Base-by-base conservation (phyloP, 1,139 yeast species). In the Suhomyces panamericanus region DNA sequence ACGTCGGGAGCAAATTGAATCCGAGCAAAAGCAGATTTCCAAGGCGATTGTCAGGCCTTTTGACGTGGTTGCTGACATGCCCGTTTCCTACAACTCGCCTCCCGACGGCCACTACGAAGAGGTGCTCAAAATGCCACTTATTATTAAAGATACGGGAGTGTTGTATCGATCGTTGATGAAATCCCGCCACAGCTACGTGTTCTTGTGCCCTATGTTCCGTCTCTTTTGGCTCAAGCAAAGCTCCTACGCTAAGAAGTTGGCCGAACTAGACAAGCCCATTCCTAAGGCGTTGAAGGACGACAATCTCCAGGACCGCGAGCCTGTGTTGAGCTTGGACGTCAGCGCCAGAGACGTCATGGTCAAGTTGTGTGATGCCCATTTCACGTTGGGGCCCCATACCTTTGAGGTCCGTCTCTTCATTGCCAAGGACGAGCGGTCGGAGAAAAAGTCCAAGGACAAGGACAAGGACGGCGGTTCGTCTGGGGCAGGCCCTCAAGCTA, bases 281-380 rank as follows among this genome's bases (percentile, higher is more conserved):
- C 63, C 68, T 6, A 63, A 59, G 41, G 48, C 55, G 13, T 52
- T 56, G 16, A 58, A 59, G 33, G 64, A 57, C 33, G 72, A 60
- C 29, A 61, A 50, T 38, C 54, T 53, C 38, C 49, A 52, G 17
- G 66, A 66, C 31, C 50, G 77, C 32, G 62, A 63, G 12, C 75
- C 85, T 31, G 70, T 78, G 32, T 63, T 75, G 39, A 70, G 75
- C 6, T 57, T 66, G 32, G 76, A 76, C 12, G 73, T 73, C 9
- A 81, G 81, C 61, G 85, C 85, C 30, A 73, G 95, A 53, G 98
- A 93, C 54, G 84, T 84, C 43, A 90, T 91, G 96, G 87, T 89
- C 47, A 89, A 89, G 59, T 68, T 93, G 47, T 81, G 95, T 56
- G 97, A 91, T 54, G 82, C 91, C 46, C 67, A 73, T 0, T 65